Conservation (phyloP, 148 eudicot genomes). For the Persicaria maculosa region DNA sequence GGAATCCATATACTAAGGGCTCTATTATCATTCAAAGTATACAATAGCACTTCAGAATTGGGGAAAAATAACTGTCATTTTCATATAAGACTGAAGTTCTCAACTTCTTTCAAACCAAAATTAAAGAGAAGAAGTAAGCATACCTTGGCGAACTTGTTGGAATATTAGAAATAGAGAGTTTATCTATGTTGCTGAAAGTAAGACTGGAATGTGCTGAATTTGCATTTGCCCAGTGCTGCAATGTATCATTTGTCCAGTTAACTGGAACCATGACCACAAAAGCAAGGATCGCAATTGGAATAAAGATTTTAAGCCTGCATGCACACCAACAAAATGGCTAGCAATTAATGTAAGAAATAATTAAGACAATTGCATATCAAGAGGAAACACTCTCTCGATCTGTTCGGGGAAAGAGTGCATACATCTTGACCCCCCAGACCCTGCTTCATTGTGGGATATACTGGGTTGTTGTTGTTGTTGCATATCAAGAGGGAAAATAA, state of each 20-base stretch:
- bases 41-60: neutral
- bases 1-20: neutral
- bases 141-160: slow-evolving; percentile 50
- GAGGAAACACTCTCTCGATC: neutral
- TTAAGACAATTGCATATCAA: neutral
- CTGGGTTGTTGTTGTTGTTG: neutral
- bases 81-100: too few species aligned
- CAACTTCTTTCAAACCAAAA: neutral
- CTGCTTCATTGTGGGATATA: too few species aligned
- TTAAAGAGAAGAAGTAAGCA: neutral
- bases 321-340: neutral
- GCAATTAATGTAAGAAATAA: neutral
- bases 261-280: slow-evolving; percentile 55
- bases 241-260: slow-evolving; percentile 48
- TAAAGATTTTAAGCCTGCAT: slow-evolving; percentile 59
- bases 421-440: too few species aligned
- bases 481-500: neutral
- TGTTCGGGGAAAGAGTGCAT: too few species aligned
- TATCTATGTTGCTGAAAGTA: slow-evolving; percentile 48
- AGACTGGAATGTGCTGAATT: slow-evolving; percentile 17
- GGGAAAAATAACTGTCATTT: neutral
- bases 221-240: slow-evolving; percentile 17
- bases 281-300: slow-evolving; percentile 48
- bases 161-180: slow-evolving; percentile 67
- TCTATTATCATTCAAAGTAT: neutral